phyloP scores from a whole-genome alignment of 2,329 filamentous ascomycete species.

The Cercospora sesami region DNA sequence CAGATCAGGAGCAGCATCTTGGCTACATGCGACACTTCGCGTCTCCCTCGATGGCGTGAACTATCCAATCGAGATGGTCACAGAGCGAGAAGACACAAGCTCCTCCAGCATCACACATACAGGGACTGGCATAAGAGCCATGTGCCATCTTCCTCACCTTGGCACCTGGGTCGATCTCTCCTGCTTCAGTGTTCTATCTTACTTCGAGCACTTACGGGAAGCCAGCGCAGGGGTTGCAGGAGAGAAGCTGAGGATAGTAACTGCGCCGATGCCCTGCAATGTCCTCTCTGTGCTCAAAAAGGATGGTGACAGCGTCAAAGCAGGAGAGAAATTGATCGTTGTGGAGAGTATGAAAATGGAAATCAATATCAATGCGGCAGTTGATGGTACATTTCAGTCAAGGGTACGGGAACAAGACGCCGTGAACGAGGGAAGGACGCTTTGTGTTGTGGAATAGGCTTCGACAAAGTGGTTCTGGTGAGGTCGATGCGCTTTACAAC shows the following conservation, averaged over 20 bases:
- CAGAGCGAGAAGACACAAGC: not conserved
- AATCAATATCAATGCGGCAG: not conserved
- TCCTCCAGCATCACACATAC: not conserved
- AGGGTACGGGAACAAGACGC: not conserved
- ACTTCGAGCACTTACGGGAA: not conserved
- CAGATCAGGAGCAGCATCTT: not conserved
- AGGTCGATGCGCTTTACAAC: not conserved
- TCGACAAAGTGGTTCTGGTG: not conserved
- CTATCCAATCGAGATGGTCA: not conserved
- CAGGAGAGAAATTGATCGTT: not conserved
- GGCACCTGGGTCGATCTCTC: not conserved
- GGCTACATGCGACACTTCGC: not conserved
- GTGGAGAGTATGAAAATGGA: not conserved
- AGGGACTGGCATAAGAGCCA: not conserved
- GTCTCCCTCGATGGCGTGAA: not conserved
- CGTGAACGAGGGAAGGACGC: not conserved
- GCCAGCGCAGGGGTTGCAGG: not conserved
- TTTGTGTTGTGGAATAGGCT: not conserved
- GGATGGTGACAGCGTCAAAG: not conserved
- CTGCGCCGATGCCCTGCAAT: not conserved
- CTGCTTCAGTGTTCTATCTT: not conserved
- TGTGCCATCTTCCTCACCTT: not conserved
- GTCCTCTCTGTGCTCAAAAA: not conserved
- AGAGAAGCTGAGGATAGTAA: not conserved
- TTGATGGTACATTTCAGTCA: not conserved